A percentile compares a stretch with the other conserved stretches of the same genome.
Conservation (phyloP, 1,284 basidiomycete species). For the Leccinum subfulvum region DNA sequence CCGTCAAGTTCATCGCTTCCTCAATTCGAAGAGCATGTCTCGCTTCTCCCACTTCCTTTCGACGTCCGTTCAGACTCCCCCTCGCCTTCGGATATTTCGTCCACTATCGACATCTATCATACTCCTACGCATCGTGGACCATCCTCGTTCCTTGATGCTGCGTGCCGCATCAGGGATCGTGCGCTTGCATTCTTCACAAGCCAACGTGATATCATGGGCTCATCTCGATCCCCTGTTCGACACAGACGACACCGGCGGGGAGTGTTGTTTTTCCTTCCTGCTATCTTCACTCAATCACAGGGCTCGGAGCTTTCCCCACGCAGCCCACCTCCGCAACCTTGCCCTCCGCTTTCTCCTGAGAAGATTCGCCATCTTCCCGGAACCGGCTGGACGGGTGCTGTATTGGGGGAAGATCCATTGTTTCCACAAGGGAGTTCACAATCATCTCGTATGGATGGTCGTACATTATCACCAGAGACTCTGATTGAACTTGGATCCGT, state of each 20-base stretch:
- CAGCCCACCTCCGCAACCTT: constrained; percentile 34
- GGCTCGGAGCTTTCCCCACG: constrained; percentile 45
- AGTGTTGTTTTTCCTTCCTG: constrained; percentile 78
- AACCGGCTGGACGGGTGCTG: constrained; percentile 17
- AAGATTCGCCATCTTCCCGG: constrained; percentile 34
- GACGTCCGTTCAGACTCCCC: constrained; percentile 58
- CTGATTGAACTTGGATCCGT: constrained; percentile 33
- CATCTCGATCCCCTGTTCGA: constrained; percentile 43
- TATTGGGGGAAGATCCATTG: constrained; percentile 26
- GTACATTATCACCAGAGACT: constrained; percentile 28
- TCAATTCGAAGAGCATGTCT: constrained; percentile 52
- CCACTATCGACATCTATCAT: constrained; percentile 38
- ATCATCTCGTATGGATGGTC: constrained; percentile 31
- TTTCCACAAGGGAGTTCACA: constrained; percentile 35
- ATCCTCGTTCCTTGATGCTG: constrained; percentile 48
- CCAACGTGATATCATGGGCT: constrained; percentile 35
- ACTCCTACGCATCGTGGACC: constrained; percentile 36
- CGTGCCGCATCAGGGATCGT: constrained; percentile 56
- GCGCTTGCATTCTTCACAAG: constrained; percentile 47
- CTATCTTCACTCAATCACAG: constrained; percentile 63
- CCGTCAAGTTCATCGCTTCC: constrained; percentile 44
- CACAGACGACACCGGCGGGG: constrained; percentile 54
- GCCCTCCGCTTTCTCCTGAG: constrained; percentile 34
- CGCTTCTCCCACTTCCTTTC: constrained; percentile 64
- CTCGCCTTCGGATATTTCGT: constrained; percentile 47